phyloP scores from a whole-genome alignment of 139 green algal species.

The Chlorella sorokiniana region DNA sequence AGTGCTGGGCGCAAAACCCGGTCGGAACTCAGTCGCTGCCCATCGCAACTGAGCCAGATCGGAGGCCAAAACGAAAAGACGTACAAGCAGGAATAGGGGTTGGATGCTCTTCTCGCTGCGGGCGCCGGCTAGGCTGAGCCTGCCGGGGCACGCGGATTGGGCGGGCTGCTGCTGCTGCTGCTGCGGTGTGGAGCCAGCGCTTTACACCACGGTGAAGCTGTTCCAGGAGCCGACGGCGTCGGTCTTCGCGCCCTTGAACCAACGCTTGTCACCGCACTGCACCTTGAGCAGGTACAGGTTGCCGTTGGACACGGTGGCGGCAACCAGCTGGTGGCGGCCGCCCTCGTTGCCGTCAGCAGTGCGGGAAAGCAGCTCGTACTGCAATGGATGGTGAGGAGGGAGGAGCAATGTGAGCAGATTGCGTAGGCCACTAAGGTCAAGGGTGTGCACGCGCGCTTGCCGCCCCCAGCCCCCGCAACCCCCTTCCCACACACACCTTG shows the following conservation, averaged over 20 bases:
- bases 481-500: constrained; percentile 48
- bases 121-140: background rate
- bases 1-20: constrained; percentile 7
- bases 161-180: constrained; percentile 7
- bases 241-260: constrained; percentile 77
- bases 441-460: too few relatives aligned
- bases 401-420: too few relatives aligned
- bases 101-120: background rate
- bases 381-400: background rate
- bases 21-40: background rate
- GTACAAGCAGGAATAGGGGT: constrained; percentile 32
- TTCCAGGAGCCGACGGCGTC: constrained; percentile 48
- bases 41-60: constrained; percentile 8
- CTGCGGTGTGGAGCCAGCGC: background rate
- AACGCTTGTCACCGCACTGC: constrained; percentile 81
- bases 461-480: too few relatives aligned
- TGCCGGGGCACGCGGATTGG: background rate
- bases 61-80: constrained; percentile 10
- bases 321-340: constrained; percentile 94
- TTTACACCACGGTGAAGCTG: constrained; percentile 78
- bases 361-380: constrained; percentile 79
- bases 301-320: constrained; percentile 83
- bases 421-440: too few relatives aligned
- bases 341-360: constrained; percentile 96
- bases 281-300: constrained; percentile 84